Evolutionary conservation across 2,329 filamentous ascomycete species (phyloP).

Genomic region (Apiospora rasikravindrae): DNA sequence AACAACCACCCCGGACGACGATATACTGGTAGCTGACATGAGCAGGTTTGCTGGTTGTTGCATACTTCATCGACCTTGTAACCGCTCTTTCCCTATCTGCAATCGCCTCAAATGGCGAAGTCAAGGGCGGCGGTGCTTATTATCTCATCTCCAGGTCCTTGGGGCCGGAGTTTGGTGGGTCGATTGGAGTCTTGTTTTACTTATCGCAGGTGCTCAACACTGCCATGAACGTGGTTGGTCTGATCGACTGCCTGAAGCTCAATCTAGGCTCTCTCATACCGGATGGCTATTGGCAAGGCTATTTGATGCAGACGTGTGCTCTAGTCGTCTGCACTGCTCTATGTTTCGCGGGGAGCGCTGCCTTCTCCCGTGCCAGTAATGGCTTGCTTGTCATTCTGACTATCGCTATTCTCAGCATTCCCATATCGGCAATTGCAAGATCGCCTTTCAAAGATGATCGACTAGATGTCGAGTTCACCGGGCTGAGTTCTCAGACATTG

Average conservation of each 20-base stretch:
- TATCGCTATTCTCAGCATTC: conserved; percentile 80
- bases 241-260: conserved; percentile 81
- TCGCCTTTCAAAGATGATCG: conserved; percentile 68
- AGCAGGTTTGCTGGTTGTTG: conserved; percentile 71
- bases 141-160: conserved; percentile 86
- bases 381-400: conserved; percentile 73
- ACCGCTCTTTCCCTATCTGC: conserved; percentile 87
- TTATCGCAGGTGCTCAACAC: conserved; percentile 89
- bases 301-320: conserved; percentile 75
- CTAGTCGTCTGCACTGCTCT: conserved; percentile 74
- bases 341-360: conserved; percentile 78
- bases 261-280: conserved; percentile 73
- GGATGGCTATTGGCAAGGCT: conserved; percentile 77
- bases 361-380: conserved; percentile 83
- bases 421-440: conserved; percentile 73
- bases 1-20: conserved; percentile 17
- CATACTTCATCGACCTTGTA: conserved; percentile 83
- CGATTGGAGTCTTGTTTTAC: conserved; percentile 87
- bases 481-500: conserved; percentile 73
- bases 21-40: conserved; percentile 20
- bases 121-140: conserved; percentile 86
- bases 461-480: conserved; percentile 76
- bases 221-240: conserved; percentile 83
- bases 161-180: conserved; percentile 87
- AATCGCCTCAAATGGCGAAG: conserved; percentile 88